Percentiles rank a stretch among this genome's conserved stretches.
phyloP scores from a whole-genome alignment of 176 grass and related monocot genomes.

The Rhynchospora breviuscula region DNA sequence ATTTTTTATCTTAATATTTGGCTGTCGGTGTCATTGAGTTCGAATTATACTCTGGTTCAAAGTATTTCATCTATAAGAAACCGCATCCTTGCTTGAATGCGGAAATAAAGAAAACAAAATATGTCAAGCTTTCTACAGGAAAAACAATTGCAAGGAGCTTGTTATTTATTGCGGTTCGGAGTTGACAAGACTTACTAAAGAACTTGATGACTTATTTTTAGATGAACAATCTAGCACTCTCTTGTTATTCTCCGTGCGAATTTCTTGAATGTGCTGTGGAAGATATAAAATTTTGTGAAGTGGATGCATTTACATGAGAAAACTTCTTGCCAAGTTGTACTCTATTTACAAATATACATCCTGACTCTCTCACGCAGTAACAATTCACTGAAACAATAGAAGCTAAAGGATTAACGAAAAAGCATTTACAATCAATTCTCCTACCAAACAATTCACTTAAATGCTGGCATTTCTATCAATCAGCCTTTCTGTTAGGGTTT shows the following conservation, averaged over 20 bases:
- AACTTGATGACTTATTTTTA: neutral
- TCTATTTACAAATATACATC: slow-evolving; percentile 9
- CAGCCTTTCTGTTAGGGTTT: slow-evolving; percentile 48
- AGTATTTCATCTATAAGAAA: neutral
- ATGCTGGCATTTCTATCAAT: slow-evolving; percentile 27
- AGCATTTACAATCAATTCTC: neutral
- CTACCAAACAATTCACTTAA: neutral
- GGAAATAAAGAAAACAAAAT: neutral
- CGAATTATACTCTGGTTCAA: neutral
- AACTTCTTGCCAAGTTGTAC: neutral
- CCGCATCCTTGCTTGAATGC: neutral
- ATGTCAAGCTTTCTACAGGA: neutral
- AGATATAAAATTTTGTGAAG: neutral
- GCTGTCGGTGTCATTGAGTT: neutral
- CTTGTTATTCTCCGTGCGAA: neutral
- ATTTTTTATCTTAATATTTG: neutral
- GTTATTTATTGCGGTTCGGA: neutral
- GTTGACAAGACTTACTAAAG: neutral
- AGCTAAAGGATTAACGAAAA: neutral
- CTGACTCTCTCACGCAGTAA: neutral
- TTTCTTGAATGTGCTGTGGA: neutral
- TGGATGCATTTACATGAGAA: slow-evolving; percentile 8
- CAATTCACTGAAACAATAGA: neutral
- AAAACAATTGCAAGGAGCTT: neutral
- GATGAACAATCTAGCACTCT: neutral